These are phyloP conservation scores for Bifiguratus adelaidae DNA, from an alignment of 192 early-diverging fungal genomes.

Conservation along the genomic window DNA sequence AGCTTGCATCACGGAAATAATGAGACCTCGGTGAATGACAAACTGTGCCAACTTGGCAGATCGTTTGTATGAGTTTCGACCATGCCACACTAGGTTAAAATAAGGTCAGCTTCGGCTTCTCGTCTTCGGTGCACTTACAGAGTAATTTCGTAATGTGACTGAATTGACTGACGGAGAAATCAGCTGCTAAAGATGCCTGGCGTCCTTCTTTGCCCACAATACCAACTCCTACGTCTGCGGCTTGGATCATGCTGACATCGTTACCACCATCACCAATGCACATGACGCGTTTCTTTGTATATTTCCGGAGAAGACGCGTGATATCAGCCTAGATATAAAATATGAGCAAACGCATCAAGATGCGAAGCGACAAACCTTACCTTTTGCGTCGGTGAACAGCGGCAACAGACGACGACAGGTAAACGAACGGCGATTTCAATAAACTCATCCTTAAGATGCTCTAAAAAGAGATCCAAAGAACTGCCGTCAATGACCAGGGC, in stretches of 20 bases:
- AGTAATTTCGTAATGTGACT: slow-evolving; percentile 75
- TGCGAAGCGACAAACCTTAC: slow-evolving; percentile 1
- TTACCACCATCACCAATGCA: slow-evolving; percentile 97
- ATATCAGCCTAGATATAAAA: slow-evolving; percentile 54
- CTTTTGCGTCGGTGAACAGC: slow-evolving; percentile 96
- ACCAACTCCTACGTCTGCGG: slow-evolving; percentile 93
- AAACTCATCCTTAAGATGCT: slow-evolving; percentile 67
- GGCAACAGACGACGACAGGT: slow-evolving; percentile 87
- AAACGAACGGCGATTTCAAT: slow-evolving; percentile 62
- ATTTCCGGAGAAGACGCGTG: slow-evolving; percentile 64
- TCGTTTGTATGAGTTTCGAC: slow-evolving; percentile 88
- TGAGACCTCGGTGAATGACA: slow-evolving; percentile 93
- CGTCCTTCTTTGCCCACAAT: slow-evolving; percentile 95
- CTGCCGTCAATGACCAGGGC: slow-evolving; percentile 90
- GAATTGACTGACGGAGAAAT: slow-evolving; percentile 89
- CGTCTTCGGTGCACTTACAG: slow-evolving; percentile 32
- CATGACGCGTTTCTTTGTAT: slow-evolving; percentile 64
- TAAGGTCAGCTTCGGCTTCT: no score
- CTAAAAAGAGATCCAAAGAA: slow-evolving; percentile 69
- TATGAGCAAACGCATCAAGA: neutral
- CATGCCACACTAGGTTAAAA: slow-evolving; percentile 68
- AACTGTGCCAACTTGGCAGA: slow-evolving; percentile 93
- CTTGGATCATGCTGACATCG: slow-evolving; percentile 96
- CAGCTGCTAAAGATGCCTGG: slow-evolving; percentile 89
- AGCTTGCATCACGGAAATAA: slow-evolving; percentile 96